Evolutionary conservation across 1,284 basidiomycete species (phyloP), one percentile per base, ranked within the genome.

Genomic region (Exsudoporus floridanus): DNA sequence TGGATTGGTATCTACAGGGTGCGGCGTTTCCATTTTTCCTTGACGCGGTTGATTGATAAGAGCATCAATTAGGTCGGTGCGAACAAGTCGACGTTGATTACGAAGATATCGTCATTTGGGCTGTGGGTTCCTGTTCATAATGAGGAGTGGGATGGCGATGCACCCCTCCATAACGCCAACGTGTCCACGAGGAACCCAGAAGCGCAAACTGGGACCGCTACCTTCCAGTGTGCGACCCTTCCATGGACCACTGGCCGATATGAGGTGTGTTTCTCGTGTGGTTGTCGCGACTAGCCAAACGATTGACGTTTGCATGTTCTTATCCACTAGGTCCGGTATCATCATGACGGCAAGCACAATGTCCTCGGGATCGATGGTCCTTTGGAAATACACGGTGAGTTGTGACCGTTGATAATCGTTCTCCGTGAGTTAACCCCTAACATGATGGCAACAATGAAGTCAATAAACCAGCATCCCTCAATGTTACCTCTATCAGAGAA

Each of bases 1-100:
- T 99, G 96, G 97, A 91, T 99, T 61, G 97, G 95, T 12, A 83
- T 99, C 38, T 98, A 97, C 65, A 77, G 84, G 65, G 87, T 87
- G 62, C 37, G 54, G 14, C 6, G n/a, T 45, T 25, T 37, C 31
- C 33, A 9, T 46, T 45, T 38, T 13, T n/a, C 12, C 9, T 28
- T 43, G 19, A 45, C 18, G 18, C 27, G 13, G 39, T 45, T 9
- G 38, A 44, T 21, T 49, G 54, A 60, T 37, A 30, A 43, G 30
- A 13, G 50, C 52, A 47, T 50, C 47, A 28, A 61, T 54, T 62
- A 93, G 93, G 74, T 93, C 54, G 93, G 92, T 27, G 92, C 92
- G 0, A 94, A 93, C 72, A 86, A 86, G 65, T 90, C 86, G 16
- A 84, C 78, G 19, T 76, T 89, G 18, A 83, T 97, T 39, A 99